These are phyloP conservation scores for Discostella stelligeroides DNA, from an alignment of 108 stramenopile genomes.

Conservation along the genomic window DNA sequence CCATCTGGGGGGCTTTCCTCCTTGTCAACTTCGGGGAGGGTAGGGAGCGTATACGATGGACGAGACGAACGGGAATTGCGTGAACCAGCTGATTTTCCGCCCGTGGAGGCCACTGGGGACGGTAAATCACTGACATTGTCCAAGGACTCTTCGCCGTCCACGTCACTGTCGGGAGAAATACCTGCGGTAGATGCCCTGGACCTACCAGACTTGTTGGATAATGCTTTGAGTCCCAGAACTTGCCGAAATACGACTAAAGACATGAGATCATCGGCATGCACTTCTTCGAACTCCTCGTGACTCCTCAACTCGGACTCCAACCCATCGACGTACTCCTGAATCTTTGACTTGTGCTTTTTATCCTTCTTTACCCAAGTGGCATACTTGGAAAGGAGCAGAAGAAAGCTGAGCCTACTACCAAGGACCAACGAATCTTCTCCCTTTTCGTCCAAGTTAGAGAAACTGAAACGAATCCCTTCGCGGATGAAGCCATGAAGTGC, in stretches of 20 bases:
- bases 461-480: constrained; percentile 83
- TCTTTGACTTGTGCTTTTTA: constrained; percentile 47
- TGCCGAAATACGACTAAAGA: constrained; percentile 57
- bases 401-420: constrained; percentile 81
- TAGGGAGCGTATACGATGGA: constrained; percentile 22
- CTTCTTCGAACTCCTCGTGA: constrained; percentile 76
- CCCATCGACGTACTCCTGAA: constrained; percentile 54
- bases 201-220: constrained; percentile 14
- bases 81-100: constrained; percentile 18
- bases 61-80: constrained; percentile 24
- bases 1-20: constrained; percentile 21
- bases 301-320: constrained; percentile 61
- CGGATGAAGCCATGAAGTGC: constrained; percentile 74
- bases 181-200: too few species aligned
- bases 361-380: constrained; percentile 65
- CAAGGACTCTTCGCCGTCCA: constrained; percentile 23
- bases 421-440: constrained; percentile 67
- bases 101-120: constrained; percentile 22
- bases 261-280: constrained; percentile 71
- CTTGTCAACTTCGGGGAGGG: constrained; percentile 24
- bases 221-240: constrained; percentile 54
- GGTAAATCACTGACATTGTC: constrained; percentile 20
- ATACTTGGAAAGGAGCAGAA: constrained; percentile 66
- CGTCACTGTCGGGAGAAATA: constrained; percentile 1
- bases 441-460: constrained; percentile 60